Evolutionary conservation across 345 rosid species (phyloP).

Genomic region (Turritis glabra): DNA sequence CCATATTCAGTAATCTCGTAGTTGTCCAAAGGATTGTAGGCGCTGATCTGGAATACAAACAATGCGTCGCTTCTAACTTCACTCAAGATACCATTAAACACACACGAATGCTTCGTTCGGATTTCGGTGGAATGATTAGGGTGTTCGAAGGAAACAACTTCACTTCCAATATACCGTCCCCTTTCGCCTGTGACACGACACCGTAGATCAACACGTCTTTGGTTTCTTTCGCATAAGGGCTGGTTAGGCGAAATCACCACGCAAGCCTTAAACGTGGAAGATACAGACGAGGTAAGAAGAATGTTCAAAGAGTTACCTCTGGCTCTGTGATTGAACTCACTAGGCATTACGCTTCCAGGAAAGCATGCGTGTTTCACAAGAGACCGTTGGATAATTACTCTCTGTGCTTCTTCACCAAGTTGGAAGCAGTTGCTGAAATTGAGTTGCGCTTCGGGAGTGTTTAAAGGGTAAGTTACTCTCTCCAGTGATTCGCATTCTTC

Average conservation of each 20-base stretch:
- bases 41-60: background rate
- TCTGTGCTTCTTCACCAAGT: background rate
- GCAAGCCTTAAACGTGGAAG: background rate
- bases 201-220: background rate
- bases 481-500: background rate
- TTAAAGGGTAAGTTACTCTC: background rate
- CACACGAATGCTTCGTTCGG: background rate
- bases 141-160: background rate
- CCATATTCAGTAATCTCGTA: background rate
- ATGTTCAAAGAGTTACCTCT: background rate
- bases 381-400: background rate
- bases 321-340: background rate
- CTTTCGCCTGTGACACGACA: background rate
- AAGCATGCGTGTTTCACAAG: background rate
- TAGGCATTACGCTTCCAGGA: background rate
- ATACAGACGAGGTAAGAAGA: background rate
- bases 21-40: background rate
- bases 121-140: too few relatives aligned
- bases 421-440: background rate
- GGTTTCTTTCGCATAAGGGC: background rate
- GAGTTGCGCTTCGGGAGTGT: background rate
- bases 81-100: background rate
- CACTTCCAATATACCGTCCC: background rate
- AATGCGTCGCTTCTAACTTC: background rate
- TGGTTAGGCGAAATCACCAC: background rate